These are phyloP conservation scores for Naganishia onofrii DNA, from an alignment of 768 basidiomycete species.

Conservation along the genomic window DNA sequence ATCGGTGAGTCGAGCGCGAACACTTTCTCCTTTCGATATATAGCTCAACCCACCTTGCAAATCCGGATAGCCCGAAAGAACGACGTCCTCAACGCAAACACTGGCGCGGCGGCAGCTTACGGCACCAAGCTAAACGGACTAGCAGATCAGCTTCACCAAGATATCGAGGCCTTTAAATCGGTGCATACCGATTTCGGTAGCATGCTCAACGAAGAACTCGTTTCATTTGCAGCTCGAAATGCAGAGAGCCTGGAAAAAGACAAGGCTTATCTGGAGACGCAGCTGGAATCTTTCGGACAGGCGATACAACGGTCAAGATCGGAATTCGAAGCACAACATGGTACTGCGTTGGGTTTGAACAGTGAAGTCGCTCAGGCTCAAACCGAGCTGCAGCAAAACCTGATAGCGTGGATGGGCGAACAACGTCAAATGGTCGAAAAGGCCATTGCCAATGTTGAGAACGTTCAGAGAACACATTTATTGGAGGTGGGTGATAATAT, in stretches of 20 bases:
- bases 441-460: not conserved
- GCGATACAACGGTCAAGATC: not conserved
- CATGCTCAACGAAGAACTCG: conserved; percentile 61
- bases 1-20: conserved; percentile 61
- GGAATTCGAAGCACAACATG: not conserved
- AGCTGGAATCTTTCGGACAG: conserved; percentile 22
- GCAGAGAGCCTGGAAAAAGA: conserved; percentile 43
- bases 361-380: conserved; percentile 5
- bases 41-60: not conserved
- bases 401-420: conserved; percentile 19
- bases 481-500: conserved; percentile 8
- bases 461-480: conserved; percentile 20
- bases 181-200: conserved; percentile 59
- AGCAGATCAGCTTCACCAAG: conserved; percentile 59
- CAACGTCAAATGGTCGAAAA: conserved; percentile 7
- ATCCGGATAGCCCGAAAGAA: conserved; percentile 68
- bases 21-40: not conserved
- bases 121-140: conserved; percentile 62
- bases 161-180: conserved; percentile 65
- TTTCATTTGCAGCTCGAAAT: conserved; percentile 62
- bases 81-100: conserved; percentile 63
- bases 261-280: conserved; percentile 22
- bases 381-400: conserved; percentile 14
- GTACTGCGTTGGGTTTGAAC: not conserved
- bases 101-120: conserved; percentile 64